Evolutionary conservation across 1,284 basidiomycete genomes (phyloP).

Genomic region (Ganoderma resinaceum): DNA sequence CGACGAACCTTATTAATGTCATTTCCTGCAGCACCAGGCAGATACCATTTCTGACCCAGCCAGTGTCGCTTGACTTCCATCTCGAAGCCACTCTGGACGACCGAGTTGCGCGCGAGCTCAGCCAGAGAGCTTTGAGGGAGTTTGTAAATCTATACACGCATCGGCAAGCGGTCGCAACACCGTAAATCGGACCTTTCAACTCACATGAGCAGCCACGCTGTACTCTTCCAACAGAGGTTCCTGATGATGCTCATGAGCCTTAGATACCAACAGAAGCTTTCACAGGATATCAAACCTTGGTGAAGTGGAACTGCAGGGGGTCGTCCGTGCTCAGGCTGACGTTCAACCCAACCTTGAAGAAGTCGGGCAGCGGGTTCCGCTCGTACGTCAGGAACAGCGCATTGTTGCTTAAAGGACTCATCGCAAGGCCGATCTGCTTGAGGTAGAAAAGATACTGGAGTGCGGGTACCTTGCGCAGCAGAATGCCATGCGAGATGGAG

Average conservation of each 20-base stretch:
- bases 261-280: background rate
- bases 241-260: constrained; percentile 45
- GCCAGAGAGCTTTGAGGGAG: constrained; percentile 84
- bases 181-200: constrained; percentile 33
- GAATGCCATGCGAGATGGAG: constrained; percentile 98
- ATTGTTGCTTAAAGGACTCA: constrained; percentile 98
- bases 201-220: constrained; percentile 93
- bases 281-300: constrained; percentile 67
- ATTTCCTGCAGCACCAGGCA: constrained; percentile 88
- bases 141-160: constrained; percentile 79
- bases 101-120: constrained; percentile 96
- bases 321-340: constrained; percentile 98
- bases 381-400: constrained; percentile 98
- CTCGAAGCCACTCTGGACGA: constrained; percentile 97
- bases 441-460: constrained; percentile 95
- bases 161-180: background rate
- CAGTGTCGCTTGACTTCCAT: constrained; percentile 99
- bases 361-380: constrained; percentile 96
- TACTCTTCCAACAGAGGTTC: constrained; percentile 98
- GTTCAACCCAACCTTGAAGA: constrained; percentile 96
- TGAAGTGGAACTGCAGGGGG: constrained; percentile 96
- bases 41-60: constrained; percentile 91
- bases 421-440: constrained; percentile 96
- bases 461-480: constrained; percentile 96
- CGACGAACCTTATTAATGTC: constrained; percentile 85